Evolutionary conservation across 352 stramenopile species (phyloP).

Genomic region (Pythium periplocum): DNA sequence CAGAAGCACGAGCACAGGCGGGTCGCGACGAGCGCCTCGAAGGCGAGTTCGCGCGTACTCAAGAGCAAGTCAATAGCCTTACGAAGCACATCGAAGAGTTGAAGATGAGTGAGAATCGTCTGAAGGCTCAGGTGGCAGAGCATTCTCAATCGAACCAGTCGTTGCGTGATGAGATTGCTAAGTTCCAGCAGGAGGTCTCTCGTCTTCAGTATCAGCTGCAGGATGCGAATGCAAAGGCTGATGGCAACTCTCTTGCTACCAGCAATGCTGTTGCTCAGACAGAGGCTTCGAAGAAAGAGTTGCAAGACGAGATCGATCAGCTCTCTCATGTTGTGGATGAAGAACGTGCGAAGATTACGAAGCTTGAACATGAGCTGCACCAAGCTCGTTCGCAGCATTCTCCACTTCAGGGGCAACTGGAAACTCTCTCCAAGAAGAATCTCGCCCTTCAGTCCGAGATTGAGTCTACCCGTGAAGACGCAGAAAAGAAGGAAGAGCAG

Average conservation of each 20-base stretch:
- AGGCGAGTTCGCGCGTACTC: constrained; percentile 5
- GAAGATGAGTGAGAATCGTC: constrained; percentile 10
- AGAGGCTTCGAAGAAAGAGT: constrained; percentile 26
- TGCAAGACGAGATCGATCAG: constrained; percentile 47
- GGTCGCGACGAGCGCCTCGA: constrained; percentile 9
- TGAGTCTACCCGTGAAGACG: constrained; percentile 38
- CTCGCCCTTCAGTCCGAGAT: constrained; percentile 42
- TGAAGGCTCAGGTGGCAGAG: constrained; percentile 7
- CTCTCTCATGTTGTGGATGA: constrained; percentile 40
- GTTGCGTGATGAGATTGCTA: constrained; percentile 10
- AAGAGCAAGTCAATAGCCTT: constrained; percentile 5
- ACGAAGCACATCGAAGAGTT: constrained; percentile 11
- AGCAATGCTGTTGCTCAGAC: constrained; percentile 16
- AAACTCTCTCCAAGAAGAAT: constrained; percentile 64
- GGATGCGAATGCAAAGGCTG: constrained; percentile 22
- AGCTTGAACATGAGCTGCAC: constrained; percentile 44
- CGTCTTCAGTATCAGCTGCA: neutral
- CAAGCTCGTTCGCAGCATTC: constrained; percentile 27
- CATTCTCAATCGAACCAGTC: neutral
- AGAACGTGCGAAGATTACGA: constrained; percentile 27
- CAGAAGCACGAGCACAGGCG: constrained; percentile 9
- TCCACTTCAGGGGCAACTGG: constrained; percentile 41
- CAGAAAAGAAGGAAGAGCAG: constrained; percentile 36
- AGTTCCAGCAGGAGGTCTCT: constrained; percentile 31
- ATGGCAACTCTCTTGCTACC: constrained; percentile 10